Base-by-base conservation (phyloP, 371 early-diverging fungal genomes). In the Syncephalis fuscata region DNA sequence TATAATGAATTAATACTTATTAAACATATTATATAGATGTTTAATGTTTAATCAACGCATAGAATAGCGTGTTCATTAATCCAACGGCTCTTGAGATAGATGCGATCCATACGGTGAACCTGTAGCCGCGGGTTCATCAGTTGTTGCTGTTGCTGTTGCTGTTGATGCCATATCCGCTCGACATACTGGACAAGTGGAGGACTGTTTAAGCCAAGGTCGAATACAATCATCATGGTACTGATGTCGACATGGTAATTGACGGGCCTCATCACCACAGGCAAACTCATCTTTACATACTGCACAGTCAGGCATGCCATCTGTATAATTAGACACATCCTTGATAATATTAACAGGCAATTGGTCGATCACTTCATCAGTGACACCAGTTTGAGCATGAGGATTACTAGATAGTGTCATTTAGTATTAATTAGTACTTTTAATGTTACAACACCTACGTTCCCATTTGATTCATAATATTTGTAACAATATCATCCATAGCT, bases 161-260 rank as follows among this genome's bases (percentile, higher is more conserved):
- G 11, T 32, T 11, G 32, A 39, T 5, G 11, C 22, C 21, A 46
- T 14, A 7, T 1, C 39, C 20, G 24, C 60, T 60, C 73, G 75
- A 76, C 93, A 92, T n/a, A 87, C 83, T 15, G 93, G 92, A 56
- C 93, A 91, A 3, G 88, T 83, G 9, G 81, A 78, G 50, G 80
- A 85, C 48, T 78, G 67, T 51, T 78, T 80, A 32, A 93, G 74
- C 94, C 94, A 93, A 41, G 78, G 78, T 45, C 82, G 80, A 42
- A 92, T 80, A 61, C 94, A 93, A 3, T 80, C 82, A 26, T 68
- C 67, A 54, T 93, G 94, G 58, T 83, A 92, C 36, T 76, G 54
- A 53, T 93, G 94, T 21, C 65, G 64, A 65, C 94, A 93, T 3
- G 84, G 84, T 46, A 93, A 63, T 47, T 63, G 52, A 45, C 71